A percentile compares a stretch with the other conserved stretches of the same genome.
phyloP scores from a whole-genome alignment of 768 basidiomycete species.

The Punctularia strigosozonata region DNA sequence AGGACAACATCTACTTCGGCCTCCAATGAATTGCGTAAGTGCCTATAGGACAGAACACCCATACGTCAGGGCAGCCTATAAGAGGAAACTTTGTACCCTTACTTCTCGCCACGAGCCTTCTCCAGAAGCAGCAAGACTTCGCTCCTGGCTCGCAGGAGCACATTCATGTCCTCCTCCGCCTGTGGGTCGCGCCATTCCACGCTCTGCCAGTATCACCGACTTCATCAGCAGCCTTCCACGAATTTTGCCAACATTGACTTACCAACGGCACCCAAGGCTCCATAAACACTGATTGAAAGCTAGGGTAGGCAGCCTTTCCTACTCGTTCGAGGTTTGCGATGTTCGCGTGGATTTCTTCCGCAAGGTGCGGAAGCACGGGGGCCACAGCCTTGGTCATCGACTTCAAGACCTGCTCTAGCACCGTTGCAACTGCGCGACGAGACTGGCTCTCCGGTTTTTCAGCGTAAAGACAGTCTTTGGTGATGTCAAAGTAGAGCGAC shows the following conservation, averaged over 20 bases:
- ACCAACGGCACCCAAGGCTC: slow-evolving; percentile 63
- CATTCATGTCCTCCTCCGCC: slow-evolving; percentile 51
- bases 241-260: slow-evolving; percentile 12
- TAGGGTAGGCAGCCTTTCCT: slow-evolving; percentile 15
- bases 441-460: slow-evolving; percentile 34
- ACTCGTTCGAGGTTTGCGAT: slow-evolving; percentile 10
- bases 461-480: slow-evolving; percentile 84
- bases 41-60: slow-evolving; percentile 25
- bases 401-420: slow-evolving; percentile 59
- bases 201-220: slow-evolving; percentile 24
- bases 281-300: slow-evolving; percentile 77
- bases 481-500: slow-evolving; percentile 84
- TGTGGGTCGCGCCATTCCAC: slow-evolving; percentile 48
- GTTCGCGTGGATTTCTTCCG: slow-evolving; percentile 68
- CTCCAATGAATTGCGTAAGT: slow-evolving; percentile 66
- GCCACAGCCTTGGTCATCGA: slow-evolving; percentile 64
- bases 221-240: slow-evolving; percentile 2
- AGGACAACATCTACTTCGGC: slow-evolving; percentile 59
- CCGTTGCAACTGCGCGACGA: slow-evolving; percentile 57
- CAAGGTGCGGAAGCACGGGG: slow-evolving; percentile 82
- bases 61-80: neutral
- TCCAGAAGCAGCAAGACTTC: slow-evolving; percentile 61
- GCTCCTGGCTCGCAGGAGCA: slow-evolving; percentile 47
- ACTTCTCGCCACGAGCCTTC: slow-evolving; percentile 69
- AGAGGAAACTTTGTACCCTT: slow-evolving; percentile 13